Conservation (phyloP, 345 rosid species). For the Salix brachista region DNA sequence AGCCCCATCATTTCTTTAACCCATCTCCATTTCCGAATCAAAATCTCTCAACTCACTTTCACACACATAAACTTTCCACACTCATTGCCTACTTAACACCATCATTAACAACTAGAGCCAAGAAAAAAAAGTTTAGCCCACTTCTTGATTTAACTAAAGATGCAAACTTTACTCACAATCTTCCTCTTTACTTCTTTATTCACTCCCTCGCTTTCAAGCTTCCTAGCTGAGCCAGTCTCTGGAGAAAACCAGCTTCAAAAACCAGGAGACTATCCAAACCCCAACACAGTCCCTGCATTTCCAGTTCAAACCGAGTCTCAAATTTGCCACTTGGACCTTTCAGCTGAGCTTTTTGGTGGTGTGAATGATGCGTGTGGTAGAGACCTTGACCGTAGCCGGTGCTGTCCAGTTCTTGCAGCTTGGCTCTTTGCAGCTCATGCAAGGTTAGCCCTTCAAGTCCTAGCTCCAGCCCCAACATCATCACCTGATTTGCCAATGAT, state of each 20-base stretch:
- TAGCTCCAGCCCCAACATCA: slow-evolving; percentile 46
- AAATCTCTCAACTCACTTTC: not conserved
- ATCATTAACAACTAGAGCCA: not conserved
- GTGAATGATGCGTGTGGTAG: slow-evolving; percentile 82
- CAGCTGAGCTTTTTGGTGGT: slow-evolving; percentile 94
- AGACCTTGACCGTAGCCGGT: slow-evolving; percentile 84
- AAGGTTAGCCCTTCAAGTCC: slow-evolving; percentile 68
- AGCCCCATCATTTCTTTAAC: not conserved
- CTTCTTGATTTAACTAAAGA: slow-evolving; percentile 24
- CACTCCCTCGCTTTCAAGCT: slow-evolving; percentile 33
- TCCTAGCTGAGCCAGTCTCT: slow-evolving; percentile 56
- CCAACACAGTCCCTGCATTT: slow-evolving; percentile 82
- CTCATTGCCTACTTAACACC: not conserved
- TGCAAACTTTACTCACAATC: slow-evolving; percentile 18
- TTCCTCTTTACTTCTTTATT: slow-evolving; percentile 16
- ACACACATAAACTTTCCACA: not conserved
- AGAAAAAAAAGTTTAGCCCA: slow-evolving; percentile 6
- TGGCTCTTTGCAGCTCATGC: slow-evolving; percentile 99
- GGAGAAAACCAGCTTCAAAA: slow-evolving; percentile 35
- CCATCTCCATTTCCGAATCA: not conserved
- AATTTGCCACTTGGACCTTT: slow-evolving; percentile 80
- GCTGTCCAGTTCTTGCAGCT: slow-evolving; percentile 92
- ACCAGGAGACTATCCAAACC: slow-evolving; percentile 11
- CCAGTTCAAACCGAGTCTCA: slow-evolving; percentile 67
- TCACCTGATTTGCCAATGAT: slow-evolving; percentile 69